Base-by-base conservation (phyloP, 2,329 filamentous ascomycete genomes). In the Sclerotinia sclerotiorum region DNA sequence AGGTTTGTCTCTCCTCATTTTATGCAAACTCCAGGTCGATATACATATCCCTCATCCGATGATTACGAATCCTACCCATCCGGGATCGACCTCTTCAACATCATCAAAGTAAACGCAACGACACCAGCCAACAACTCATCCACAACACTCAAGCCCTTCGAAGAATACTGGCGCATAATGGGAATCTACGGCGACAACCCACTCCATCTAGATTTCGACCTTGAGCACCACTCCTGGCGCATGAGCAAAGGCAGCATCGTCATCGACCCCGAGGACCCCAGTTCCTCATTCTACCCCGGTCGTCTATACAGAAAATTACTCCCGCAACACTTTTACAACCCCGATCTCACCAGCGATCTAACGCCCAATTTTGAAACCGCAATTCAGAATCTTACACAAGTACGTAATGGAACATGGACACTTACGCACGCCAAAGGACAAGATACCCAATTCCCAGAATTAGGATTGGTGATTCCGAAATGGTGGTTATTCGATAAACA, bases 381-480 rank as follows among this genome's bases (percentile, higher is more conserved):
- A 0, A 58, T 39, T 11, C 27, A 35, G 2, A 58, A 46, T 21
- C n/a, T 66, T 8, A 24, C n/a, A 1, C n/a, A 48, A 15, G 54
- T 60, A 15, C 42, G 44, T 24, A 27, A 39, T 21, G 64, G 64
- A 49, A 66, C 39, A 21, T 66, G 54, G 64, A 58, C 64, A 3
- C 7, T 1, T 5, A 66, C 54, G 5, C 11, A 44, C 35, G 0
- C 11, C 7, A 8, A 35, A 10, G 49, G 29, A 5, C 29, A 6
- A 1, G 29, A 66, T 19, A 46, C 46, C 1, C 3, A 0, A 19
- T 60, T 66, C 17, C 64, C 39, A 0, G 54, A 49, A 3, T 11
- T 60, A 2, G 39, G 13, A 21, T 17, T 66, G 7, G n/a, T 32
- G 7, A 58, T 66, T 2, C 52, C 64, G 3, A 10, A 42, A 19